phyloP scores from a whole-genome alignment of 768 basidiomycete species.

The Lactifluus pinguis region DNA sequence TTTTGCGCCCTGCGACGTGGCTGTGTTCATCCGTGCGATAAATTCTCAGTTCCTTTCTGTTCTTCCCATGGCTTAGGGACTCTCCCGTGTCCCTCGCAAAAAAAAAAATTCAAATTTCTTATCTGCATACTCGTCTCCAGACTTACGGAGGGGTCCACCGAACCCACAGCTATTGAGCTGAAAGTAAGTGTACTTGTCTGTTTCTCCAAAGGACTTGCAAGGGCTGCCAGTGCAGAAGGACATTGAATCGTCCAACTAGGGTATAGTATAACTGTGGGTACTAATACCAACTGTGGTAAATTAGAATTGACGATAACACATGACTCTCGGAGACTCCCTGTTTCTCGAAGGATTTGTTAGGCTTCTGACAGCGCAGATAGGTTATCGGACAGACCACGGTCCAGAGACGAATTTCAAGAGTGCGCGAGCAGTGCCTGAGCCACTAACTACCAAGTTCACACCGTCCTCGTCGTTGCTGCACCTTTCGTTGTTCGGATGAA shows the following conservation, averaged over 20 bases:
- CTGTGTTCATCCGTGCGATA: too few relatives aligned
- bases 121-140: background rate
- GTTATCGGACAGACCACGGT: background rate
- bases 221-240: background rate
- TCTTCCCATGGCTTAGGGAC: background rate
- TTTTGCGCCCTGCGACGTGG: background rate
- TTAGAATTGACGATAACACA: background rate
- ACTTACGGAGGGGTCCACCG: background rate
- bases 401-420: background rate
- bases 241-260: background rate
- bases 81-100: background rate
- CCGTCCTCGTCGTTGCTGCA: background rate
- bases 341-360: background rate
- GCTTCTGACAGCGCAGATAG: background rate
- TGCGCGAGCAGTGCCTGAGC: too few relatives aligned
- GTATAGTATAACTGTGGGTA: background rate
- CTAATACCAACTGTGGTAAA: background rate
- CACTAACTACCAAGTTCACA: background rate
- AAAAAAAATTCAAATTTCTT: background rate
- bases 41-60: background rate
- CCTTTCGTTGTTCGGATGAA: background rate
- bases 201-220: background rate
- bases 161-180: background rate
- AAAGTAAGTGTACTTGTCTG: background rate
- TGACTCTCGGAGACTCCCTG: background rate